Evolutionary conservation across 192 early-diverging fungal genomes (phyloP).

Genomic region (Coemansia furcata): DNA sequence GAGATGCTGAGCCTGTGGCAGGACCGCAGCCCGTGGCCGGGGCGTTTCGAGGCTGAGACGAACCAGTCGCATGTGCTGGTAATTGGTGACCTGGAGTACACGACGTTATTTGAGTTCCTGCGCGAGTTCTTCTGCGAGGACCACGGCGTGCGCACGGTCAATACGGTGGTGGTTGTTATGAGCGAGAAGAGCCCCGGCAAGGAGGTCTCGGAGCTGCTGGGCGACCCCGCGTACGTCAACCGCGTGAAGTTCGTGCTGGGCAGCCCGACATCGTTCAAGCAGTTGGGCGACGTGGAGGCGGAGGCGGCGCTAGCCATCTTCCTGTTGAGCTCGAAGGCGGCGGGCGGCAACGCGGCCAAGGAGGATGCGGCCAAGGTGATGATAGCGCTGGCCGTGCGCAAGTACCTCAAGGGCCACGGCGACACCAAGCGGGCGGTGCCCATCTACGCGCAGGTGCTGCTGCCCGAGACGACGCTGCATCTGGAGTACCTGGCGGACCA

Average conservation of each 20-base stretch:
- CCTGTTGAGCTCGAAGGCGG: constrained; percentile 57
- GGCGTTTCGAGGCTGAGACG: constrained; percentile 51
- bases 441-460: constrained; percentile 61
- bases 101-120: constrained; percentile 63
- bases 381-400: constrained; percentile 68
- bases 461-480: constrained; percentile 71
- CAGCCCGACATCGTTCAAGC: constrained; percentile 58
- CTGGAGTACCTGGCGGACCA: constrained; percentile 70
- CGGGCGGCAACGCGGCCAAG: constrained; percentile 46
- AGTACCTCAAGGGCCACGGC: constrained; percentile 52
- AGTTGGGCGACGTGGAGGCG: constrained; percentile 56
- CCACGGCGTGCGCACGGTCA: constrained; percentile 65
- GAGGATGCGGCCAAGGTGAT: constrained; percentile 72
- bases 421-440: constrained; percentile 19
- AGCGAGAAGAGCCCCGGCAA: constrained; percentile 58
- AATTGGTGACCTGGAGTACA: constrained; percentile 63
- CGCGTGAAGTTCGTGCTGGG: constrained; percentile 72
- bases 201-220: constrained; percentile 56
- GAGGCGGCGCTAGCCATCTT: constrained; percentile 60
- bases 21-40: constrained; percentile 59
- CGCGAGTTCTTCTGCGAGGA: constrained; percentile 80
- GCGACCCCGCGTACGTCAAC: constrained; percentile 66
- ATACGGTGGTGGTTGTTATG: constrained; percentile 68
- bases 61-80: constrained; percentile 63
- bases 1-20: constrained; percentile 64